Conservation (phyloP, 371 early-diverging fungal species). For the Mucor racemosus region DNA sequence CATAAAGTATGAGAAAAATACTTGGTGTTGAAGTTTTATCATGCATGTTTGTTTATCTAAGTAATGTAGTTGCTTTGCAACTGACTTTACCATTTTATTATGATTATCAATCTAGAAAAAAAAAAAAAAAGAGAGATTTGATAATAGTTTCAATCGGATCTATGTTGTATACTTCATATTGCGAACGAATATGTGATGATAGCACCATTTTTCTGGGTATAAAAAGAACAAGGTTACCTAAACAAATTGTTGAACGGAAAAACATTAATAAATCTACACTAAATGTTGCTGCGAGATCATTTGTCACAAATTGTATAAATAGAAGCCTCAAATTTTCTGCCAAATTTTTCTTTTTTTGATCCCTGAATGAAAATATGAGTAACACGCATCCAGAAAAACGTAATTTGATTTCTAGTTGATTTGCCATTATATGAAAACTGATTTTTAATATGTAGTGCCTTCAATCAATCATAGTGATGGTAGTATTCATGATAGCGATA, state of each 20-base stretch:
- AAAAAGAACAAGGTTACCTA: background rate
- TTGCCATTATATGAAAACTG: background rate
- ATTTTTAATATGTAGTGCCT: background rate
- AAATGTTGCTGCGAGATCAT: constrained; percentile 5
- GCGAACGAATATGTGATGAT: too few species aligned
- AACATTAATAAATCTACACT: background rate
- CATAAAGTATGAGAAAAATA: constrained; percentile 2
- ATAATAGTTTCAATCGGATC: too few species aligned
- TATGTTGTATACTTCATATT: too few species aligned
- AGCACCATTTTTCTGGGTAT: background rate
- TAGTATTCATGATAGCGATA: background rate
- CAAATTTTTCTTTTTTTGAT: background rate
- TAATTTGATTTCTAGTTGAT: background rate
- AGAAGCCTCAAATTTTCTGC: background rate
- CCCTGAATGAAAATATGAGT: background rate
- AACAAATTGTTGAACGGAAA: background rate
- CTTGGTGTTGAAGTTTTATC: background rate
- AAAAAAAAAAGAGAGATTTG: too few species aligned
- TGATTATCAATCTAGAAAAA: too few species aligned
- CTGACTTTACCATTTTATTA: background rate
- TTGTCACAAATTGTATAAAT: background rate
- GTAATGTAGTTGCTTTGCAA: background rate
- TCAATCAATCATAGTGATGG: background rate
- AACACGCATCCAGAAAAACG: background rate
- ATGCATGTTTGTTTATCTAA: background rate